Evolutionary conservation across 2,329 filamentous ascomycete species (phyloP), one percentile per base, ranked within the genome.

Genomic region (Fusarium sp.): DNA sequence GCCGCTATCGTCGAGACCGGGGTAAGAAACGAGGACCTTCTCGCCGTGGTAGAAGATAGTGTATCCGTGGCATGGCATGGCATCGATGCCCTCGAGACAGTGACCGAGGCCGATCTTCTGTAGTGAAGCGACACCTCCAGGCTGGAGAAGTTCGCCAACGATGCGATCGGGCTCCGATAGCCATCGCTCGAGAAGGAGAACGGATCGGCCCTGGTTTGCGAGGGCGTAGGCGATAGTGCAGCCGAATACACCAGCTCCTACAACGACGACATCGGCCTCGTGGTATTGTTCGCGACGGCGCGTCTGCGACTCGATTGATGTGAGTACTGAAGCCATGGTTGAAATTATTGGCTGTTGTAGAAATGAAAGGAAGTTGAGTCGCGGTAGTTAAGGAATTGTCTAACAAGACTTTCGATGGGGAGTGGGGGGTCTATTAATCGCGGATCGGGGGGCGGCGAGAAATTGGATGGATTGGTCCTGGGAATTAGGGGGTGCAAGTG

Each of bases 81-180:
- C 91, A 80, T 99, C 96, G 78, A 99, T 98, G 65, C 85, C 93
- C 67, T 98, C 94, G 67, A 98, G 84, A 80, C 94, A 97, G 78
- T 95, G 90, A 62, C 86, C 87, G 73, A 99, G 84, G 6, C 96
- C 96, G 56, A 99, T 86, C 80, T 93, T 90, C 79, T 91, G 89
- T 78, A 99, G 87, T 13, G 96, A 93, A 59, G 90, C 87, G 39
- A 98, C 91, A 56, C 96, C 96, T 57, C 96, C 96, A 0, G 96
- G 96, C 83, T 99, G 96, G 77, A 99, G 86, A 74, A 99, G 85
- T 85, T 99, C 96, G 77, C 96, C 96, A 54, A 99, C 95, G 76
- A 99, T 99, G 73, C 96, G 91, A 84, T 98, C 93, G 26, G 96
- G 96, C 85, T 98, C 93, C 83, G 94, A 94, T 84, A 98, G 87